Evolutionary conservation across 306 rosid genomes (phyloP), one percentile per base, ranked within the genome.

Genomic region (Quercus alba): DNA sequence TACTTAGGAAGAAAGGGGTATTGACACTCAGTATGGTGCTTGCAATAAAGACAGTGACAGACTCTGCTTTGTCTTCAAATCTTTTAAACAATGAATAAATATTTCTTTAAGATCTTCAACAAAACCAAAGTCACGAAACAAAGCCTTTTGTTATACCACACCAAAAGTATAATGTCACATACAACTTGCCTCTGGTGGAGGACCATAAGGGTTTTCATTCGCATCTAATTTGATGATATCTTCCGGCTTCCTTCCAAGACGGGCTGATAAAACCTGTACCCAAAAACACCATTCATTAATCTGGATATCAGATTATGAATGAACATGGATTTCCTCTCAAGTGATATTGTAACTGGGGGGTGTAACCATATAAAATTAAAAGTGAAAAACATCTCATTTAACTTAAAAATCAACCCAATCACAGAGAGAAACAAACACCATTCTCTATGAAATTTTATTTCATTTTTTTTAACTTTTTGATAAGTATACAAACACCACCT

Each of bases 141-240:
- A 74, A 13, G n/a, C 30, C 12, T 5, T 18, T 68, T 35, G 51
- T 54, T 64, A 68, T 66, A 33, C 4, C 56, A 8, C n/a, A 77
- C 41, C 33, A n/a, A 13, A 46, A 76, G 57, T n/a, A 26, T 9
- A 23, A 41, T 21, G 68, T 49, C 35, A 3, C 5, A 64, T 52
- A 25, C 63, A 73, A 51, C 91, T 88, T 77, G 80, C 99, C 93
- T 95, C 99, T 0, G 99, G 99, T 70, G 99, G 97, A 78, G 98
- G 98, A 75, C 98, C 98, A 25, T 95, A 95, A n/a, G 98, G 99
- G 73, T 95, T 93, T 81, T 95, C 99, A 85, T 93, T 95, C 69
- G 99, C 99, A 82, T 93, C 99, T 83, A 95, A 87, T 84, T 95
- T 95, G 87, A 95, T 83, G 81, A 95, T 95, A 75, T 93, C 98